Conservation (phyloP, 2,329 filamentous ascomycete species). For the Pyrenophora teres region DNA sequence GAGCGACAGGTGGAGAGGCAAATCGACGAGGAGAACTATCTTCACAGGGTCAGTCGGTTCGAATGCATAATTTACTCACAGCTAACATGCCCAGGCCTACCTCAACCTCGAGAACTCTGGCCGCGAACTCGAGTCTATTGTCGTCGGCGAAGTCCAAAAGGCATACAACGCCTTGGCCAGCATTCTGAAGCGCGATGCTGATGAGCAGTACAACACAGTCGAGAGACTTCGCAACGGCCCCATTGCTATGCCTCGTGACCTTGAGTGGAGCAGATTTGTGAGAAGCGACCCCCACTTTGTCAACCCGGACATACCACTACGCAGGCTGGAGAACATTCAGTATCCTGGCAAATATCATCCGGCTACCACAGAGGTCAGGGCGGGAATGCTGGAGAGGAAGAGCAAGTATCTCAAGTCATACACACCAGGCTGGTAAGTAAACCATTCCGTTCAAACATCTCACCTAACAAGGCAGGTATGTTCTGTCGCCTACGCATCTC, state of each 20-base stretch:
- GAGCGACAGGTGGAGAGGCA: constrained; percentile 91
- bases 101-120: constrained; percentile 93
- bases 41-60: constrained; percentile 72
- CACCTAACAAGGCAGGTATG: constrained; percentile 67
- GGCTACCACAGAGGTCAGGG: constrained; percentile 80
- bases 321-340: constrained; percentile 78
- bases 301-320: constrained; percentile 78
- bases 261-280: constrained; percentile 87
- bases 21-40: constrained; percentile 95
- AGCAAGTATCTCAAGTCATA: constrained; percentile 99
- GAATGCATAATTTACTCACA: background rate
- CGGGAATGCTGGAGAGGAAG: constrained; percentile 92
- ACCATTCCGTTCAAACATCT: background rate
- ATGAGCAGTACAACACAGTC: constrained; percentile 75
- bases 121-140: constrained; percentile 91
- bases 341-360: constrained; percentile 91
- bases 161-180: constrained; percentile 93
- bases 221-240: constrained; percentile 84
- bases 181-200: constrained; percentile 88
- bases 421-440: constrained; percentile 83
- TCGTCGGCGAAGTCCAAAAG: constrained; percentile 97
- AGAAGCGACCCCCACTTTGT: constrained; percentile 82
- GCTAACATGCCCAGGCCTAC: constrained; percentile 68
- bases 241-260: constrained; percentile 89
- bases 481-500: constrained; percentile 92